phyloP scores from a whole-genome alignment of 441 rosid species.

The Brassica hybrid region DNA sequence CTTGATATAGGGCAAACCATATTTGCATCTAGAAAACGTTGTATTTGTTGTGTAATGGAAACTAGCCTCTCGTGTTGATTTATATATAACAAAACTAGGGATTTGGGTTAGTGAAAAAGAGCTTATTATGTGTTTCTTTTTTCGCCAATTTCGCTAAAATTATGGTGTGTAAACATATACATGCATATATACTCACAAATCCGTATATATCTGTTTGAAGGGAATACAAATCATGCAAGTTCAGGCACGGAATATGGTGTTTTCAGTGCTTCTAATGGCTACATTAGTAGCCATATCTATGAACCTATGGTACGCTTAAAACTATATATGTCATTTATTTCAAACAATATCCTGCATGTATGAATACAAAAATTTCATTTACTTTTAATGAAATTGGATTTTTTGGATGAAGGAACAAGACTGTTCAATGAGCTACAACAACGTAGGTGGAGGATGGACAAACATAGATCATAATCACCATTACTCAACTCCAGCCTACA shows the following conservation, averaged over 20 bases:
- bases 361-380: background rate
- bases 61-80: conserved; percentile 33
- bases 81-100: conserved; percentile 14
- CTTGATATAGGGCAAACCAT: conserved; percentile 40
- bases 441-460: conserved; percentile 53
- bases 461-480: conserved; percentile 52
- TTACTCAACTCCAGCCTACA: conserved; percentile 47
- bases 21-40: conserved; percentile 23
- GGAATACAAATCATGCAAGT: conserved; percentile 54
- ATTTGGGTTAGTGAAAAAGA: conserved; percentile 10
- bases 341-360: background rate
- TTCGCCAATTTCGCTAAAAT: background rate
- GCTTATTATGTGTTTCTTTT: background rate
- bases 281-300: conserved; percentile 63
- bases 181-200: conserved; percentile 17
- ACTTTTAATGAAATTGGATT: background rate
- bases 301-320: conserved; percentile 54
- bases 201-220: conserved; percentile 39
- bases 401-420: conserved; percentile 49
- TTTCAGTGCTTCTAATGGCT: conserved; percentile 53
- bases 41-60: conserved; percentile 37
- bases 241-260: conserved; percentile 55
- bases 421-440: conserved; percentile 52
- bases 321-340: conserved; percentile 16
- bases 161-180: conserved; percentile 1